phyloP scores from a whole-genome alignment of 2,329 filamentous ascomycete genomes.

The Plenodomus lindquistii region DNA sequence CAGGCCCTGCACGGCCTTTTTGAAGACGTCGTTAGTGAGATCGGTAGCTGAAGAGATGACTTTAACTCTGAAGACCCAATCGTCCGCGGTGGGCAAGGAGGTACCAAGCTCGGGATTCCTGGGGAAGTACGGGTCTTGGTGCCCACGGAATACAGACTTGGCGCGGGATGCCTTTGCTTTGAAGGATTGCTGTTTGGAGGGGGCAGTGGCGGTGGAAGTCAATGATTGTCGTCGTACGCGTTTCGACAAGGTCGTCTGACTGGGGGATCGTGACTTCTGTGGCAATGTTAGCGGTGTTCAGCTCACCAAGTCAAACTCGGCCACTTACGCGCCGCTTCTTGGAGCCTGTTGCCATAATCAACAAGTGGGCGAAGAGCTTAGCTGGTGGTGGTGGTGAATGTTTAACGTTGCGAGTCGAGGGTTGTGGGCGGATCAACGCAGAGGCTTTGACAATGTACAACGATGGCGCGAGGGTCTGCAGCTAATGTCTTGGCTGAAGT shows the following conservation, averaged over 20 bases:
- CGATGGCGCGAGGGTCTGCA: not conserved
- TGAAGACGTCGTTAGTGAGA: constrained; percentile 18
- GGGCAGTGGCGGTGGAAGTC: not conserved
- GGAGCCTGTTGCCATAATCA: constrained; percentile 2
- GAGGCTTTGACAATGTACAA: no score
- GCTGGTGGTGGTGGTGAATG: no score
- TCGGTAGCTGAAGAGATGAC: constrained; percentile 17
- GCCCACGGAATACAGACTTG: constrained; percentile 1
- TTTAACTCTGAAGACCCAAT: constrained; percentile 29
- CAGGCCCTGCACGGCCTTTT: constrained; percentile 28
- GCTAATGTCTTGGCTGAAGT: not conserved
- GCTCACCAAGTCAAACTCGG: not conserved
- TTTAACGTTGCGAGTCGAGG: no score
- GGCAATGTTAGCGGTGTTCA: not conserved
- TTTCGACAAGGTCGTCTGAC: not conserved
- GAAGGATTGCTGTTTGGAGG: not conserved
- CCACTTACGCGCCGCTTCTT: constrained; percentile 11
- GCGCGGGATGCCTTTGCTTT: not conserved
- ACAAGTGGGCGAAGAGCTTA: not conserved
- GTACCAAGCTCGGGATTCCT: not conserved
- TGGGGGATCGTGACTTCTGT: constrained; percentile 3
- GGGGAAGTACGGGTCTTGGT: constrained; percentile 3
- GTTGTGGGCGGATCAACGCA: no score
- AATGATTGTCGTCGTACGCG: constrained; percentile 1
- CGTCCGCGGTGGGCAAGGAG: constrained; percentile 15